Percentiles rank a stretch among this genome's conserved stretches.
These are phyloP conservation scores for Pseudogymnoascus sp. DNA, from an alignment of 2,329 filamentous ascomycete genomes.

Conservation along the genomic window DNA sequence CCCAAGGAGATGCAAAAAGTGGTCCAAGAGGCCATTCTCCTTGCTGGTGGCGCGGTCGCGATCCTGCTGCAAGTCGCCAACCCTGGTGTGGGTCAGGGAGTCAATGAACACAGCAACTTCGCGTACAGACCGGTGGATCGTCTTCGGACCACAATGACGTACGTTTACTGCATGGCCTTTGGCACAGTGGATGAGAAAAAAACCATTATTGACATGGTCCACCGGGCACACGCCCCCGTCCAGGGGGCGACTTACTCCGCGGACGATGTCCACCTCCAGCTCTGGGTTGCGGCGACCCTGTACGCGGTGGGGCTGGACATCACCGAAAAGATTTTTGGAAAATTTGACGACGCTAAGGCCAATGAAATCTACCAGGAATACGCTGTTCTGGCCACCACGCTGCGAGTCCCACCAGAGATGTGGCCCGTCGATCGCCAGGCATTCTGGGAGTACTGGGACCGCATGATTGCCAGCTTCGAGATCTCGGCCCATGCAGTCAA, in stretches of 20 bases:
- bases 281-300: conserved; percentile 36
- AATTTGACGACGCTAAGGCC: conserved; percentile 21
- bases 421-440: conserved; percentile 23
- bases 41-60: conserved; percentile 31
- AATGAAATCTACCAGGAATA: conserved; percentile 27
- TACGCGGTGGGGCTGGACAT: conserved; percentile 32
- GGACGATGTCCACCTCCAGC: conserved; percentile 32
- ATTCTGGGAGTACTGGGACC: conserved; percentile 28
- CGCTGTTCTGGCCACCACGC: conserved; percentile 26
- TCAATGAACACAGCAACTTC: conserved; percentile 34
- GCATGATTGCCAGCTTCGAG: conserved; percentile 22
- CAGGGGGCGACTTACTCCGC: conserved; percentile 30
- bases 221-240: conserved; percentile 30
- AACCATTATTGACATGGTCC: conserved; percentile 32
- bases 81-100: conserved; percentile 32
- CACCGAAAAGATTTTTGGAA: conserved; percentile 32
- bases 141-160: conserved; percentile 34
- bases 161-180: conserved; percentile 34
- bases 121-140: conserved; percentile 31
- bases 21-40: conserved; percentile 30
- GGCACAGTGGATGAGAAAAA: conserved; percentile 30
- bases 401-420: conserved; percentile 28
- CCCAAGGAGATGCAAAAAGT: conserved; percentile 28
- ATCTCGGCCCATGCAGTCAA: conserved; percentile 26
- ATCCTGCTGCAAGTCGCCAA: conserved; percentile 37